These are phyloP conservation scores for Xylariaceae sp. DNA, from an alignment of 2,329 filamentous ascomycete species.

Conservation along the genomic window DNA sequence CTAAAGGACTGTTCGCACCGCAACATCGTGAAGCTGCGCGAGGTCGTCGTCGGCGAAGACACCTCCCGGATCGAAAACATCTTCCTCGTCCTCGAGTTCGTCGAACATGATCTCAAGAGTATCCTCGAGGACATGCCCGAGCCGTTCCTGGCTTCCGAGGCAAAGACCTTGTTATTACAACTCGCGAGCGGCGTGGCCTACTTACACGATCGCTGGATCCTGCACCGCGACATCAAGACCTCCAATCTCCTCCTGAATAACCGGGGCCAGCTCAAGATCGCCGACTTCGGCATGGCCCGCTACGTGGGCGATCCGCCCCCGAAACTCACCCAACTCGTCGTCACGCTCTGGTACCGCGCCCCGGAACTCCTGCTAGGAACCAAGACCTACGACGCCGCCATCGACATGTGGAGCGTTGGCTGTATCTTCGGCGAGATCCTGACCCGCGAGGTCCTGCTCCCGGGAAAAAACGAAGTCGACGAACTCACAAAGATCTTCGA, in stretches of 20 bases:
- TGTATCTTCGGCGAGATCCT: constrained; percentile 94
- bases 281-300: constrained; percentile 96
- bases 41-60: constrained; percentile 70
- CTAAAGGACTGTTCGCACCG: constrained; percentile 72
- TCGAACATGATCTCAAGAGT: constrained; percentile 93
- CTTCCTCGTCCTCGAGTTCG: constrained; percentile 92
- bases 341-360: constrained; percentile 93
- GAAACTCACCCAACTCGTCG: constrained; percentile 84
- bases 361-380: constrained; percentile 86
- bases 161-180: constrained; percentile 84
- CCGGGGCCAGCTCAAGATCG: constrained; percentile 88
- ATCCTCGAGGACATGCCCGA: constrained; percentile 92
- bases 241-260: constrained; percentile 94
- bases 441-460: constrained; percentile 73
- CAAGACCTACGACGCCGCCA: constrained; percentile 64
- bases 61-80: constrained; percentile 52
- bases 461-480: constrained; percentile 89
- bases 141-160: constrained; percentile 85
- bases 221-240: constrained; percentile 90
- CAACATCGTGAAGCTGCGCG: constrained; percentile 76
- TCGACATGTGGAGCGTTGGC: constrained; percentile 95
- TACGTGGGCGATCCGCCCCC: constrained; percentile 75
- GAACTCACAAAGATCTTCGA: constrained; percentile 83
- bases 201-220: constrained; percentile 83
- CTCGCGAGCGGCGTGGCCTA: constrained; percentile 75